Conservation (phyloP, 805 yeast species). For the Candida rishiriensis region DNA sequence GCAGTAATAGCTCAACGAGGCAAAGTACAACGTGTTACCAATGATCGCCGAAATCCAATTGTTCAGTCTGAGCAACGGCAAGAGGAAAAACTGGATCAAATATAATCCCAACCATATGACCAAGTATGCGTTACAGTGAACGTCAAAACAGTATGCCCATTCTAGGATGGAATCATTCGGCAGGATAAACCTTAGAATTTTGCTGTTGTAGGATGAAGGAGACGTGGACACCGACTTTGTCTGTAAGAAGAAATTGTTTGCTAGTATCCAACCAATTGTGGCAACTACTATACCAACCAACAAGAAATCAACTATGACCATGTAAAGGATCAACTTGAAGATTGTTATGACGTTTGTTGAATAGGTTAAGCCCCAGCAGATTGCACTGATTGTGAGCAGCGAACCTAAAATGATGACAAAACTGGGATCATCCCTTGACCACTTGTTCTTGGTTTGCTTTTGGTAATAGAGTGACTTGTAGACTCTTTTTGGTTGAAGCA, state of each 20-base stretch:
- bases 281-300: slow-evolving; percentile 65
- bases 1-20: slow-evolving; percentile 70
- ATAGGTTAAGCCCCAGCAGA: slow-evolving; percentile 89
- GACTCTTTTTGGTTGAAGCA: slow-evolving; percentile 75
- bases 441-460: slow-evolving; percentile 69
- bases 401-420: slow-evolving; percentile 70
- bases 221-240: slow-evolving; percentile 9
- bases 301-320: slow-evolving; percentile 83
- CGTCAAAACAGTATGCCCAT: slow-evolving; percentile 94
- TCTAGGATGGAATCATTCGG: slow-evolving; percentile 49
- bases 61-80: slow-evolving; percentile 65
- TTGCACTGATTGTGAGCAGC: slow-evolving; percentile 65
- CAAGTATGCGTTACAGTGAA: slow-evolving; percentile 87
- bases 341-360: slow-evolving; percentile 59
- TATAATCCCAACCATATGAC: slow-evolving; percentile 74
- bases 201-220: slow-evolving; percentile 8
- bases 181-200: slow-evolving; percentile 27
- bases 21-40: slow-evolving; percentile 76
- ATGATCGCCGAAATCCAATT: slow-evolving; percentile 64
- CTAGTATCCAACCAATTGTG: slow-evolving; percentile 67
- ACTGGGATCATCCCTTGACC: slow-evolving; percentile 92
- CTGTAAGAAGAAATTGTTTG: slow-evolving; percentile 52
- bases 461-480: slow-evolving; percentile 79
- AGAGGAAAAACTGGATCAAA: slow-evolving; percentile 64
- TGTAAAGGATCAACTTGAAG: slow-evolving; percentile 63